Evolutionary conservation across 2,329 filamentous ascomycete genomes (phyloP), one percentile per base, ranked within the genome.

Genomic region (Nemania sp.): DNA sequence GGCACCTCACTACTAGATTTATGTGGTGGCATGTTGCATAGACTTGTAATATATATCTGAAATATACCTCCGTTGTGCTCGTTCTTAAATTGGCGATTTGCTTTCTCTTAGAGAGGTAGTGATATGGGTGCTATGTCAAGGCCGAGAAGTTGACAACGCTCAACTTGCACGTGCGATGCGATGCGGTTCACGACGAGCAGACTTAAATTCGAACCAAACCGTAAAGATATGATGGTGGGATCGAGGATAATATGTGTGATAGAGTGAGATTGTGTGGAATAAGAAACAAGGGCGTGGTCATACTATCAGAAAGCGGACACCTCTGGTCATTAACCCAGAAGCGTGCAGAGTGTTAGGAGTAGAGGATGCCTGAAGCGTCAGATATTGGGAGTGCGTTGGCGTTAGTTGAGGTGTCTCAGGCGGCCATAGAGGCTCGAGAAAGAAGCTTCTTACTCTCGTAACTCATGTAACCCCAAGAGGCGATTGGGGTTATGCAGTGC

Each of bases 21-120:
- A 7, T n/a, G 47, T 41, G 60, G 24, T 10, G 45, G 27, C 57
- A 32, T 66, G 18, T 10, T 18, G 57, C 43, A 13, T 26, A n/a
- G n/a, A 29, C 15, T 51, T 38, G 35, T 10, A 20, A 3, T 53
- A 15, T 6, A 22, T 45, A 8, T 57, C 18, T 22, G 5, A 11
- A 8, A 35, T 35, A 35, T 35, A 8, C 32, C 35, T 52, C 20
- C 24, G 15, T 11, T 11, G 13, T 6, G 20, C 35, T 32, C 13
- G 15, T 38, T 8, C 47, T 58, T 11, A 6, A 47, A 24, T 27
- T 18, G 29, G n/a, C 22, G 15, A 3, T 56, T 18, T 56, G 22
- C 51, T 29, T 29, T 6, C 35, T 49, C 20, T 7, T 27, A n/a
- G 29, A 5, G 45, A 10, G n/a, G 2, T 22, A 22, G 27, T 8